Evolutionary conservation across 495 filamentous ascomycete species (phyloP), one percentile per base, ranked within the genome.

Genomic region (Podospora bellae-mahoneyi): DNA sequence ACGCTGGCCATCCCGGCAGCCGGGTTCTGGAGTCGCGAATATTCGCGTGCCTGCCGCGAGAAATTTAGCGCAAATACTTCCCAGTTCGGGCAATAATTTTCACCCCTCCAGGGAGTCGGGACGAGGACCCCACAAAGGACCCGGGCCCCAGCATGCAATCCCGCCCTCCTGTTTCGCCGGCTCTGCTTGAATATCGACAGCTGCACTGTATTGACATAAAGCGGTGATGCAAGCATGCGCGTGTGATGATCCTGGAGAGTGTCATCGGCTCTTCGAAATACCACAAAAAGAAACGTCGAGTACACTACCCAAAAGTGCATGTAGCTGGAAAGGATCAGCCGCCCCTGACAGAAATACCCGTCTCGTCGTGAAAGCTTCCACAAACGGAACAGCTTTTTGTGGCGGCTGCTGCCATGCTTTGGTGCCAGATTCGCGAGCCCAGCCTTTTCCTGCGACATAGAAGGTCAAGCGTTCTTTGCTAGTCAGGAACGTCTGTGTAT

Each of bases 1-100:
- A 53, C 56, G 4, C 65, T 60, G 18, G 57, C 6, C 56, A 66
- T 66, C 65, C 65, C 65, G 57, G 65, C 65, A 60, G 65, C 58
- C 65, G 15, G 65, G 65, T 60, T 53, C 5, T 26, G 30, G 23
- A 32, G 34, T 20, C 30, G 30, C 27, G 34, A 39, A 16, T 34
- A 23, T 6, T 16, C 5, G 39, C n/a, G 9, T 20, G 34, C 30
- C 20, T 18, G 48, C 59, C 59, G 26, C 59, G 23, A 15, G 23
- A 64, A 26, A 64, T 27, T 30, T 64, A 48, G 39, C 39, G 39
- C 39, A 48, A 48, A 48, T 48, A 13, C 39, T 48, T 48, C 59
- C 27, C 59, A 27, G 23, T 20, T 61, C 19, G 23, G 59, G 32
- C 59, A 32, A 32, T 61, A 32, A 48, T 48, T 48, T 48, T 48